A percentile compares a stretch with the other conserved stretches of the same genome.
Conservation (phyloP, 1,284 basidiomycete species). For the Mycosarcoma mackinlayi region DNA sequence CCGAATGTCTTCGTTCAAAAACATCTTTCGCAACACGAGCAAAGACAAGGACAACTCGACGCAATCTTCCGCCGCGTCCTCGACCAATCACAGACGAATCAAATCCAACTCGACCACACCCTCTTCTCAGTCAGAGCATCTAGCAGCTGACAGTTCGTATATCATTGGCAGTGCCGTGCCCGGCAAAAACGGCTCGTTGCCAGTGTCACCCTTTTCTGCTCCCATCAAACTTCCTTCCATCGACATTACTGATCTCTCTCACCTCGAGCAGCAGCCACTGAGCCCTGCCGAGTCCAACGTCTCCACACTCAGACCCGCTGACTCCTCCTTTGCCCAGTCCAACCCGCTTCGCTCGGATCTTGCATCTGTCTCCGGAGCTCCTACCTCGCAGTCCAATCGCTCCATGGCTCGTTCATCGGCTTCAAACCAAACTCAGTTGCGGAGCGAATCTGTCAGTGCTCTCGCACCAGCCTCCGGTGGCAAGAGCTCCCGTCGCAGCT, state of each 20-base stretch:
- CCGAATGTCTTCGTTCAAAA: constrained; percentile 46
- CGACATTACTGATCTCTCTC: constrained; percentile 46
- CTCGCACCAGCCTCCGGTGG: constrained; percentile 9
- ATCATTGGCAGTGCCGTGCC: constrained; percentile 2
- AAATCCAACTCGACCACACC: constrained; percentile 11
- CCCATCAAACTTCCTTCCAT: constrained; percentile 33
- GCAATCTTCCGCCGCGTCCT: constrained; percentile 3
- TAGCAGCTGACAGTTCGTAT: constrained; percentile 8
- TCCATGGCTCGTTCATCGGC: constrained; percentile 36
- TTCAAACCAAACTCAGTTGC: constrained; percentile 17
- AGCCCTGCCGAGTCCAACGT: constrained; percentile 17
- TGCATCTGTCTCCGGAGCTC: neutral
- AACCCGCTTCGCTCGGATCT: constrained; percentile 5
- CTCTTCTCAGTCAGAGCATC: constrained; percentile 1
- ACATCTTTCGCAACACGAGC: constrained; percentile 41
- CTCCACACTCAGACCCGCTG: constrained; percentile 9
- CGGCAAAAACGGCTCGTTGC: constrained; percentile 17
- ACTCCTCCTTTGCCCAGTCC: neutral
- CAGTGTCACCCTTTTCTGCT: constrained; percentile 35
- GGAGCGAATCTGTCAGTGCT: constrained; percentile 19
- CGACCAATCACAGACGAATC: constrained; percentile 19
- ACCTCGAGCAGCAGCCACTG: constrained; percentile 3
- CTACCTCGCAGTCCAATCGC: constrained; percentile 4
- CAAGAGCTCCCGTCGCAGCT: constrained; percentile 36
- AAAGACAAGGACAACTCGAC: constrained; percentile 7